Evolutionary conservation across 257 asterid genomes (phyloP), one percentile per base, ranked within the genome.

Genomic region (Nyctanthes arbortristis): DNA sequence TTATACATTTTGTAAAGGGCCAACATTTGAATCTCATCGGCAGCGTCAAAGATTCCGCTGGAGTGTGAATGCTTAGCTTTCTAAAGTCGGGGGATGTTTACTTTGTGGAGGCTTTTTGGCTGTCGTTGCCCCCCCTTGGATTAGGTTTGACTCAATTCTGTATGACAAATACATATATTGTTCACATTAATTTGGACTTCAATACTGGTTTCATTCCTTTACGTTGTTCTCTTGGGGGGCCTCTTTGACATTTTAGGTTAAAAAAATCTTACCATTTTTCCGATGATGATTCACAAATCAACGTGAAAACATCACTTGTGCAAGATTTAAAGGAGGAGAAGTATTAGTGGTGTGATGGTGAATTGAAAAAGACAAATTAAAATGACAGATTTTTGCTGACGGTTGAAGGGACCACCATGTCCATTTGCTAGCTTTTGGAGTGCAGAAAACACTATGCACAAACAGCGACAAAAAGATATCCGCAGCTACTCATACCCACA

Each of bases 61-160:
- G 65, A 55, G 65, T 49, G 82, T 79, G 84, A 70, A 82, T 73
- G 77, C 47, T 75, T 73, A 78, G 80, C 65, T 75, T 68, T 70
- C n/a, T n/a, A n/a, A n/a, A n/a, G n/a, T n/a, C n/a, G n/a, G n/a
- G n/a, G n/a, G n/a, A n/a, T n/a, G n/a, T n/a, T n/a, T n/a, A n/a
- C n/a, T n/a, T n/a, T 39, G 28, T 64, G 80, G 84, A 75, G 77
- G 78, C 71, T 64, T 18, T 76, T 71, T 43, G 32, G 4, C 45
- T 62, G 27, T 22, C 11, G 14, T 14, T 28, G 58, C 29, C 24
- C 58, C 24, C 58, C 27, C 14, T 36, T 62, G 49, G 68, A 65
- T 61, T 72, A 72, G 67, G 31, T 60, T 49, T 28, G 22, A 49
- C 58, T 7, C 60, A 77, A 27, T 28, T 14, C 47, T 79, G 70